Conservation (phyloP, 73 alveolate genomes). For the Symbiodinium natans region DNA sequence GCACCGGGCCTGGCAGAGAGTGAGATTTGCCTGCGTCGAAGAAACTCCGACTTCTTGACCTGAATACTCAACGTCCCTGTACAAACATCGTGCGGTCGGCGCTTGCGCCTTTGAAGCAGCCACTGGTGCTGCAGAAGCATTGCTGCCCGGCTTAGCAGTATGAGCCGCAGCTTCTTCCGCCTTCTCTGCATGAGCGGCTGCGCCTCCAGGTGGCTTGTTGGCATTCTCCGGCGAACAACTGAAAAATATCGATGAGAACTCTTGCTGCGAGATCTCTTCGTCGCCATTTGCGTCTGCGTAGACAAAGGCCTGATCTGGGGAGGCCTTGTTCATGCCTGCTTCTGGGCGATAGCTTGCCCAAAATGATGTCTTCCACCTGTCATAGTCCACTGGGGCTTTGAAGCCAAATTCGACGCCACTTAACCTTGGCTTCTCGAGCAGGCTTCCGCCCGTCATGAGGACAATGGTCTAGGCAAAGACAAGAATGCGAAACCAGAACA, state of each 20-base stretch:
- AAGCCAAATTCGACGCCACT: slow-evolving; percentile 78
- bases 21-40: slow-evolving; percentile 5
- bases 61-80: slow-evolving; percentile 16
- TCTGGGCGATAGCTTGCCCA: slow-evolving; percentile 60
- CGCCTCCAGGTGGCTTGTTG: slow-evolving; percentile 76
- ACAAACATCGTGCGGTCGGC: slow-evolving; percentile 35
- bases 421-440: slow-evolving; percentile 12
- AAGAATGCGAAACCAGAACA: no score
- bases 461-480: no score
- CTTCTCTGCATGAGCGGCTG: slow-evolving; percentile 60
- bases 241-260: slow-evolving; percentile 67
- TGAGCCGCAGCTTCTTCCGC: not conserved
- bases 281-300: slow-evolving; percentile 89
- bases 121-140: not conserved
- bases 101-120: slow-evolving; percentile 3
- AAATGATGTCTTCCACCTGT: slow-evolving; percentile 55
- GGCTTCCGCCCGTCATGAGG: no score
- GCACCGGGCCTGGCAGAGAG: slow-evolving; percentile 47
- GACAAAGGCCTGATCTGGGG: slow-evolving; percentile 56
- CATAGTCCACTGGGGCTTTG: slow-evolving; percentile 31
- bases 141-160: not conserved
- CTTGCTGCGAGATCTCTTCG: slow-evolving; percentile 58
- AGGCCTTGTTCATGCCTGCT: slow-evolving; percentile 79
- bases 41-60: slow-evolving; percentile 17
- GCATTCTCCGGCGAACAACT: slow-evolving; percentile 78